Conservation (phyloP, 306 rosid species). For the Cucumis hystrix region DNA sequence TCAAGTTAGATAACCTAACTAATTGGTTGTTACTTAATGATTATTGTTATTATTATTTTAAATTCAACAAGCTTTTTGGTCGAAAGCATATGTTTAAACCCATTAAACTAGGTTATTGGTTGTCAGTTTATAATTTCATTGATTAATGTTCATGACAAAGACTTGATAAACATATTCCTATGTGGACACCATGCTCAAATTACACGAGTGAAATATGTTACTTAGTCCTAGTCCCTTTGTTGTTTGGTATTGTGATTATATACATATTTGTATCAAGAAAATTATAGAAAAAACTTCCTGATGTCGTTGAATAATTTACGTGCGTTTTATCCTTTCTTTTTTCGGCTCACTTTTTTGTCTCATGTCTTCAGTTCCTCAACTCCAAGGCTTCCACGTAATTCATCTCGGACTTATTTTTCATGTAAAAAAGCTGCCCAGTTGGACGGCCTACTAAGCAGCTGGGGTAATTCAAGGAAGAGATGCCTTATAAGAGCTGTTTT, state of each 20-base stretch:
- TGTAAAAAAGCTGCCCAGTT: constrained; percentile 31
- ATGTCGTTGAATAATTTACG: not conserved
- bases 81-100: no score
- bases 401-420: constrained; percentile 16
- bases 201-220: not conserved
- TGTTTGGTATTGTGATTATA: not conserved
- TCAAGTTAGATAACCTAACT: not conserved
- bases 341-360: not conserved
- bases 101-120: not conserved
- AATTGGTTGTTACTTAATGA: not conserved
- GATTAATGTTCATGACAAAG: not conserved
- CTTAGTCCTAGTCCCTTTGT: not conserved
- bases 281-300: not conserved
- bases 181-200: not conserved
- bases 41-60: no score
- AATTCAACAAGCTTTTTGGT: no score
- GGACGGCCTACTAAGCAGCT: constrained; percentile 32
- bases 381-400: constrained; percentile 16
- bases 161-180: not conserved
- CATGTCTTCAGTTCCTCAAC: constrained; percentile 34
- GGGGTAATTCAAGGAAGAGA: constrained; percentile 59
- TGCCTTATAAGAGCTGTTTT: constrained; percentile 31
- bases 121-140: not conserved
- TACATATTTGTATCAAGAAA: not conserved
- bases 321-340: not conserved